These are phyloP conservation scores for Limonomyces culmigenus DNA, from an alignment of 1,284 basidiomycete genomes.

Conservation along the genomic window DNA sequence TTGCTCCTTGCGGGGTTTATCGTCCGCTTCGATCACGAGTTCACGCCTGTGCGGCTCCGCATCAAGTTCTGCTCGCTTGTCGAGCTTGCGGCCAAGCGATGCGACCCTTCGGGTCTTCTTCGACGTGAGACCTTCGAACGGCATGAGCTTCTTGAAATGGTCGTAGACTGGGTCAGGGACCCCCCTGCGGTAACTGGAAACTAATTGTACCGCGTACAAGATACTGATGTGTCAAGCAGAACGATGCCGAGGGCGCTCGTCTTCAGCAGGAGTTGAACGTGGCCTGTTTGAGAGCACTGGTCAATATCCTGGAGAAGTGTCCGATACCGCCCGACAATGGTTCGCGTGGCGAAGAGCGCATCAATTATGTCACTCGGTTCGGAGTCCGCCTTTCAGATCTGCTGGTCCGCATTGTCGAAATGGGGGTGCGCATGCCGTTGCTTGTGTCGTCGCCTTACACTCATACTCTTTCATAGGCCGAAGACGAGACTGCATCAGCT, in stretches of 20 bases:
- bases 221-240: no score
- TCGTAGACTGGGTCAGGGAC: constrained; percentile 63
- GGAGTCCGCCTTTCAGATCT: no score
- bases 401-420: no score
- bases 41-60: constrained; percentile 43
- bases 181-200: constrained; percentile 23
- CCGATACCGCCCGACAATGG: constrained; percentile 47
- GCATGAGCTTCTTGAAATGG: constrained; percentile 56
- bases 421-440: no score
- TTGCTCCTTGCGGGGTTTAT: constrained; percentile 50
- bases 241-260: constrained; percentile 9
- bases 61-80: constrained; percentile 63
- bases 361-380: constrained; percentile 51
- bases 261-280: constrained; percentile 52
- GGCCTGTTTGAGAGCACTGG: constrained; percentile 51
- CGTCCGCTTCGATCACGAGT: constrained; percentile 34
- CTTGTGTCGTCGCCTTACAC: no score
- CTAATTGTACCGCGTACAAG: no score
- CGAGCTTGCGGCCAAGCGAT: constrained; percentile 48
- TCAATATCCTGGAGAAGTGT: constrained; percentile 63
- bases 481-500: neutral
- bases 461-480: no score
- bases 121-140: constrained; percentile 41
- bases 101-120: constrained; percentile 38
- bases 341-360: constrained; percentile 45